phyloP scores from a whole-genome alignment of 192 early-diverging fungal genomes.

The Helicostylum pulchrum region DNA sequence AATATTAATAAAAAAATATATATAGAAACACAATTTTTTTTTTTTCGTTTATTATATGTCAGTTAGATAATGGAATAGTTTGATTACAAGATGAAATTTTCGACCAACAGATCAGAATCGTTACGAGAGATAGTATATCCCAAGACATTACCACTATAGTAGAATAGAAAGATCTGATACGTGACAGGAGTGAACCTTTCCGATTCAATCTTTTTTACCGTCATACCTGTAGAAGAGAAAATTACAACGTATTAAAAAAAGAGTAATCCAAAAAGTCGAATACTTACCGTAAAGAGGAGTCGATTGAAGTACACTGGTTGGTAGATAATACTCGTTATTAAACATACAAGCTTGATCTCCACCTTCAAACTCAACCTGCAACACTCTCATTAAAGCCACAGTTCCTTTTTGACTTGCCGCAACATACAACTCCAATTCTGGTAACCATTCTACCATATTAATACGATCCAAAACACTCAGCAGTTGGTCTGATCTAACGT shows the following conservation, averaged over 20 bases:
- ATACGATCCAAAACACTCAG: conserved; percentile 21
- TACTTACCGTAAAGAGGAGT: conserved; percentile 29
- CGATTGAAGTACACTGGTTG: conserved; percentile 10
- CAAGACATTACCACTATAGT: conserved; percentile 20
- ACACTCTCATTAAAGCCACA: conserved; percentile 25
- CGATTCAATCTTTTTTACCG: conserved; percentile 13
- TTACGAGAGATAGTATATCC: conserved; percentile 24
- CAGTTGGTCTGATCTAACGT: conserved; percentile 21
- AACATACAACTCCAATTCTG: conserved; percentile 29
- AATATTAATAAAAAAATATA: too few species aligned
- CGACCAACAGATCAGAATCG: neutral
- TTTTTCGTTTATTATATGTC: neutral
- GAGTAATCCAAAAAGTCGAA: neutral
- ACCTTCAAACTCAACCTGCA: conserved; percentile 24
- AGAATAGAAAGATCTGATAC: conserved; percentile 25
- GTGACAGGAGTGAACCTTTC: conserved; percentile 4
- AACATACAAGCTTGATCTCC: conserved; percentile 23
- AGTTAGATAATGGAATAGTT: neutral
- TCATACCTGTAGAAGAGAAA: conserved; percentile 15
- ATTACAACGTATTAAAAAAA: neutral
- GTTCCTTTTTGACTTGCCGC: conserved; percentile 30
- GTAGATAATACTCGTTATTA: conserved; percentile 29
- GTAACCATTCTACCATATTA: conserved; percentile 32
- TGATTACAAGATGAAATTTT: conserved; percentile 12
- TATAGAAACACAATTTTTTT: too few species aligned